A percentile compares a stretch with the other conserved stretches of the same genome.
Conservation (phyloP, 2,329 filamentous ascomycete genomes). For the Graphium sp. region DNA sequence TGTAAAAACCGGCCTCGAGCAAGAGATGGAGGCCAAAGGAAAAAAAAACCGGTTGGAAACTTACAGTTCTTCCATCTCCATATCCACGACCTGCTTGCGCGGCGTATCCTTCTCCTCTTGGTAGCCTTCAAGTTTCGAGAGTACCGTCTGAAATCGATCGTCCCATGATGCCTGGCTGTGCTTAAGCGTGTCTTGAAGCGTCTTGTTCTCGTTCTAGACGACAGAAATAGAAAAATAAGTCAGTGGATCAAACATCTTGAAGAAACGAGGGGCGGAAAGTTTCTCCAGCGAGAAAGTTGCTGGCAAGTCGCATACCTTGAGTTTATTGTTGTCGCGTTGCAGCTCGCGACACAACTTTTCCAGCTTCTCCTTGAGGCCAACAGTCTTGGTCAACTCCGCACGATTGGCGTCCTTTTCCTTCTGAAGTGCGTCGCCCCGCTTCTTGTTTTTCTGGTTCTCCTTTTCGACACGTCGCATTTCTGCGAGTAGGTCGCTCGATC, state of each 20-base stretch:
- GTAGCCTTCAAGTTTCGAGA: conserved; percentile 74
- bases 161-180: conserved; percentile 71
- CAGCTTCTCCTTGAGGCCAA: conserved; percentile 84
- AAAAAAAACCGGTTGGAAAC: conserved; percentile 13
- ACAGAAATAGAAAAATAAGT: too few species aligned
- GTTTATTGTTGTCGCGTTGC: conserved; percentile 93
- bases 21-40: not conserved
- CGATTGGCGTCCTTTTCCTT: conserved; percentile 90
- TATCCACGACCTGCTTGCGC: conserved; percentile 63
- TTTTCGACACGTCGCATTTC: conserved; percentile 94
- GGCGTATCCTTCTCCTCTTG: conserved; percentile 77
- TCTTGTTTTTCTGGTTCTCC: conserved; percentile 91
- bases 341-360: conserved; percentile 92
- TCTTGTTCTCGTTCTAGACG: conserved; percentile 82
- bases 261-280: too few species aligned
- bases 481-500: conserved; percentile 77
- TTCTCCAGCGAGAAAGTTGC: not conserved
- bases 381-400: conserved; percentile 78
- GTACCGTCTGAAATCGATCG: conserved; percentile 62
- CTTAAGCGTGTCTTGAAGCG: conserved; percentile 71
- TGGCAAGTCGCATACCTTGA: conserved; percentile 52
- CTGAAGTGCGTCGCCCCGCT: conserved; percentile 81
- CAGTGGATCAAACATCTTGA: too few species aligned
- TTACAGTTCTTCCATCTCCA: conserved; percentile 81
- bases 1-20: too few species aligned